Evolutionary conservation across 2,329 filamentous ascomycete genomes (phyloP).

Genomic region (Atkinsonella texensis): DNA sequence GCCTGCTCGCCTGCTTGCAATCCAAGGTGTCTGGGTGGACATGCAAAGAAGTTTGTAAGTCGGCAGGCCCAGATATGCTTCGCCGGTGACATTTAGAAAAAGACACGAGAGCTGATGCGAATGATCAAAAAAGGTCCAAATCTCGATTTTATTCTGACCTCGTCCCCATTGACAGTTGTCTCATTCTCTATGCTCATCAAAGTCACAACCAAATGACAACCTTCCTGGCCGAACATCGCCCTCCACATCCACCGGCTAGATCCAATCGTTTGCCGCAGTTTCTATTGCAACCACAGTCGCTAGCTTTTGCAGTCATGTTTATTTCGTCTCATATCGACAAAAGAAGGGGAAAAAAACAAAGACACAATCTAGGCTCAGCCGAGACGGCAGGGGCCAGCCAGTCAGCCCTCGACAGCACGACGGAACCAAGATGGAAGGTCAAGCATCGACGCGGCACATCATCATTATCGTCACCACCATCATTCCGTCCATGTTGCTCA

Average conservation of each 20-base stretch:
- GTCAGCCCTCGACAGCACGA: not conserved
- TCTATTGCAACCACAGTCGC: not conserved
- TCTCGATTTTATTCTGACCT: not conserved
- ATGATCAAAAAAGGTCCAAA: not conserved
- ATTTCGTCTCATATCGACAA: not conserved
- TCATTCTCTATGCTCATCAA: not conserved
- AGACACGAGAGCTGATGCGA: not conserved
- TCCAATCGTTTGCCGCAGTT: not conserved
- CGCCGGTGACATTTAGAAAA: not conserved
- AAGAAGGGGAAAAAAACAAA: not conserved
- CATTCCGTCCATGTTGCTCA: conserved; percentile 31
- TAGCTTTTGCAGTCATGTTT: not conserved
- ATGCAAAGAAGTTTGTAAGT: not conserved
- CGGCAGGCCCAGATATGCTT: no score
- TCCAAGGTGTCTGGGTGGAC: not conserved
- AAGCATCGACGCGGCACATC: not conserved
- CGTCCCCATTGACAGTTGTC: not conserved
- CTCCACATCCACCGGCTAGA: not conserved
- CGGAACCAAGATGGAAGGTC: not conserved
- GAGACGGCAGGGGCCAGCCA: not conserved
- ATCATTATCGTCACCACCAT: conserved; percentile 40
- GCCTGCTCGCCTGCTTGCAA: not conserved
- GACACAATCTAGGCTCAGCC: not conserved
- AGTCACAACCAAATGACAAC: not conserved
- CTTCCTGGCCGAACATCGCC: not conserved